Base-by-base conservation (phyloP, 1,284 basidiomycete species). In the Phellopilus nigrolimitatus region DNA sequence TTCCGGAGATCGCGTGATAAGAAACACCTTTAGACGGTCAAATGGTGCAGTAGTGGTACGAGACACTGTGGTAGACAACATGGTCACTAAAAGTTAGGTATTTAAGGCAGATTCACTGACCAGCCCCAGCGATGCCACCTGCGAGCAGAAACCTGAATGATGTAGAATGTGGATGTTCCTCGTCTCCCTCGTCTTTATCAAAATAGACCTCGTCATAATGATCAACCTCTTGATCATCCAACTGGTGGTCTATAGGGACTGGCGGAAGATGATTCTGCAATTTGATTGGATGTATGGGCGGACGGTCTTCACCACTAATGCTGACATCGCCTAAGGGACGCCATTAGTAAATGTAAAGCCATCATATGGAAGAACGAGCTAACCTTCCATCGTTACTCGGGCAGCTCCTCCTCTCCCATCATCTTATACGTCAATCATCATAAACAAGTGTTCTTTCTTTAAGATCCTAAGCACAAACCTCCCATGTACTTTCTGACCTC, bases 21-120 rank as follows among this genome's bases (percentile, higher is more conserved):
- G 79, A 68, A 97, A 99, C 51, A 99, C 82, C 70, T 97, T 99
- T 44, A 99, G 74, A 52, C 97, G 84, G 69, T 99, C 97, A 60
- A 99, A 98, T 0, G 97, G 97, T 4, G 97, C 97, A 0, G 97
- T 99, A 54, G 92, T 94, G 31, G 94, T 91, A 57, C 97, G 78
- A 15, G 95, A 98, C 17, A 98, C 95, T 88, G 67, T 43, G 42
- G 50, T 40, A 57, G 58, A 45, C 25, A 47, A 50, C 31, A 60
- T 49, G 27, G 47, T 38, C 38, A 39, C 15, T 10, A 4, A 36
- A 17, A 27, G 15, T 7, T n/a, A 30, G 19, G 36, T 22, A 17
- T 30, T n/a, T n/a, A n/a, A n/a, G 22, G 46, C 3, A 1, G 25
- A 47, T 15, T 15, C 7, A 65, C 79, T 68, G 64, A 91, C 92